Conservation (phyloP, 225 moss, liverwort and hornwort genomes). For the Physcomitrellopsis africana region DNA sequence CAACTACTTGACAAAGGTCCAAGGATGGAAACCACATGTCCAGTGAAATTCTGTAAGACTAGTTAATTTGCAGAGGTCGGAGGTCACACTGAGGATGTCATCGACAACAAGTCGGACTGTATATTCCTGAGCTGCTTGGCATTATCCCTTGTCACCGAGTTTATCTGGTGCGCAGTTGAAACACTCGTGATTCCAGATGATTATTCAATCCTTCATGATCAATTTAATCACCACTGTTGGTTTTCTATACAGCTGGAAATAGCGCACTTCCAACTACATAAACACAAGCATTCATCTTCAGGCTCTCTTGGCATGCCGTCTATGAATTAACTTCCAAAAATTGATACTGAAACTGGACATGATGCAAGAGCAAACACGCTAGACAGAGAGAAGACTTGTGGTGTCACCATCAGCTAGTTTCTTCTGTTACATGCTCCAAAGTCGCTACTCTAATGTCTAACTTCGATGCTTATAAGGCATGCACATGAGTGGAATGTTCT, state of each 20-base stretch:
- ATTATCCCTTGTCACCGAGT: neutral
- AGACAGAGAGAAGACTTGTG: too few species aligned
- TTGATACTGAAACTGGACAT: too few species aligned
- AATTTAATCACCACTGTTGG: too few species aligned
- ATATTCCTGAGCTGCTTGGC: conserved; percentile 8
- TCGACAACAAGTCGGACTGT: neutral
- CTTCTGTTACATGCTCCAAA: too few species aligned
- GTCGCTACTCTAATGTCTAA: too few species aligned
- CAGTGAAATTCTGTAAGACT: neutral
- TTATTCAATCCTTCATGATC: neutral
- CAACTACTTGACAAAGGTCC: too few species aligned
- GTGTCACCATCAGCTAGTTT: too few species aligned
- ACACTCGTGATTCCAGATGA: conserved; percentile 2
- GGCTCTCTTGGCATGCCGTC: too few species aligned
- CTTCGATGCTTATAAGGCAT: neutral
- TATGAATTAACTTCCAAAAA: too few species aligned
- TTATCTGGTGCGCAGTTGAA: neutral
- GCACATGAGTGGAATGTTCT: neutral
- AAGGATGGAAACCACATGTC: neutral
- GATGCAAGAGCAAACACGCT: too few species aligned
- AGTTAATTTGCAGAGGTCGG: neutral
- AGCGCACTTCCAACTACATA: neutral
- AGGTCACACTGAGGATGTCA: neutral
- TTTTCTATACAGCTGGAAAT: neutral
- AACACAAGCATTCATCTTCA: too few species aligned